Conservation (phyloP, 2,329 filamentous ascomycete genomes). For the Diplodia corticola region DNA sequence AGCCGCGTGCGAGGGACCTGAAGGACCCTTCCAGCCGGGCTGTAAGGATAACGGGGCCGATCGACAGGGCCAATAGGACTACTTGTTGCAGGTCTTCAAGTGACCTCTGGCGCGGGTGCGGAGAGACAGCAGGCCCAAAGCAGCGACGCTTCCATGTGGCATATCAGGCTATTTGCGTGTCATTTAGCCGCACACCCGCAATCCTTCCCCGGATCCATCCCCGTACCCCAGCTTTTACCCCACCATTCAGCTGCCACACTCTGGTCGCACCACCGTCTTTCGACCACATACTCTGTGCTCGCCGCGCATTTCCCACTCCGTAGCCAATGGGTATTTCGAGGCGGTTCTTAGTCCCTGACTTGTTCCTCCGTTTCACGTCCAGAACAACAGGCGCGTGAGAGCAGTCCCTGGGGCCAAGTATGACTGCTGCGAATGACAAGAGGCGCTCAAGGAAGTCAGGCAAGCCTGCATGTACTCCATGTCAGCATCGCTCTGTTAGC, state of each 20-base stretch:
- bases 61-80: neutral
- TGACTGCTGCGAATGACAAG: neutral
- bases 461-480: neutral
- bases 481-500: neutral
- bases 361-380: neutral
- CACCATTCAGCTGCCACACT: conserved; percentile 3
- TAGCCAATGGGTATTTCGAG: neutral
- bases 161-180: conserved; percentile 16
- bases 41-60: neutral
- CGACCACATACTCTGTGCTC: neutral
- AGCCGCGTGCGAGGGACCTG: neutral
- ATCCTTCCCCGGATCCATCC: conserved; percentile 11
- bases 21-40: neutral
- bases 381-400: neutral
- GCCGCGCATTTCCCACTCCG: neutral
- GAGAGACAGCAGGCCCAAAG: neutral
- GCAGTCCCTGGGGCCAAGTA: neutral
- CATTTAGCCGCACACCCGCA: conserved; percentile 17
- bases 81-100: neutral
- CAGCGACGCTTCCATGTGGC: conserved; percentile 10
- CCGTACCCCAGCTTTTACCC: conserved; percentile 20
- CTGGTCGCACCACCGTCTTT: conserved; percentile 8
- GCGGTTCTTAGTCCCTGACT: neutral
- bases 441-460: neutral
- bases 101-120: neutral